Evolutionary conservation across 2,329 filamentous ascomycete genomes (phyloP), one percentile per base, ranked within the genome.

Genomic region (Fusarium robinianum): DNA sequence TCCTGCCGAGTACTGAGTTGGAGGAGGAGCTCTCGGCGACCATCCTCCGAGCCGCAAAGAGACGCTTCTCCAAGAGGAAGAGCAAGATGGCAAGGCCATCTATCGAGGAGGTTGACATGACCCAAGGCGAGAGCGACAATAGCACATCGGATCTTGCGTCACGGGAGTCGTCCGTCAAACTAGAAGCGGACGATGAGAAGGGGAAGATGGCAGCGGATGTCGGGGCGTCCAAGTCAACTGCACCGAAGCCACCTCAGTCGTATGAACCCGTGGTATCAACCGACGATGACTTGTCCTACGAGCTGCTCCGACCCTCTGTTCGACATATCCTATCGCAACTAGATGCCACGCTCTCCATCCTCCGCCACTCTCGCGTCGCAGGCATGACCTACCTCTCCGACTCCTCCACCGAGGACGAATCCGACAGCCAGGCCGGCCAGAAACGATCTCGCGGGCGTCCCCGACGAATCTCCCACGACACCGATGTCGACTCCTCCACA

Each of bases 271-370:
- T 77, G 3, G 67, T 88, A 5, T 78, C 86, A 6, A 77, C 81
- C 2, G 85, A 95, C 57, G 90, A 95, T 54, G 83, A 87, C 2
- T 64, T 74, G 33, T 87, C 88, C 1, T 72, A 77, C 46, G 64
- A 68, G 2, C 72, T 95, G 5, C 71, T 96, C 11, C 76, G 77
- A 1, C 88, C 90, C 0, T 77, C 81, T 0, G 77, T 87, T 8
- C 76, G 84, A n/a, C 84, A 88, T 53, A 78, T 91, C 11, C 73
- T 96, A 7, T 69, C 75, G 2, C 80, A 82, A 23, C 63, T 96
- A 2, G 89, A 96, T 57, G 66, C 73, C 5, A 75, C 92, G 1
- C 76, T 96, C 5, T 72, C 76, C 19, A 80, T 84, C 4, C 73
- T 97, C 10, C 88, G 91, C 62, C 80, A 84, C 46, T 76, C 80